phyloP scores from a whole-genome alignment of 352 stramenopile genomes.

The Pythium sp. region DNA sequence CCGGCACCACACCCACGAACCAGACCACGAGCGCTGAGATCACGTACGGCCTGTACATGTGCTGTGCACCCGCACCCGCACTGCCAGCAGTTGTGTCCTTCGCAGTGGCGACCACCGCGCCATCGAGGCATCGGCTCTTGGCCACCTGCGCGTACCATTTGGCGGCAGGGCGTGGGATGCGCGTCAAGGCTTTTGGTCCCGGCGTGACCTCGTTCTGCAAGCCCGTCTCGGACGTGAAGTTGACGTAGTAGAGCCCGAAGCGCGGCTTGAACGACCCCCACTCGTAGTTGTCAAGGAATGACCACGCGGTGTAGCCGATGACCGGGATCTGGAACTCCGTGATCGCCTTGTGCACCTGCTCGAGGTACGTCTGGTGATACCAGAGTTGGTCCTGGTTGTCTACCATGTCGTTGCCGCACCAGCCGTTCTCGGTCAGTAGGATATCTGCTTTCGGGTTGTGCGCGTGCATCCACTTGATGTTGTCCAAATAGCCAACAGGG shows the following conservation, averaged over 20 bases:
- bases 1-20: conserved; percentile 20
- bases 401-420: conserved; percentile 45
- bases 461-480: conserved; percentile 39
- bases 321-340: conserved; percentile 48
- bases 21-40: conserved; percentile 22
- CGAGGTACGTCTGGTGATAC: conserved; percentile 47
- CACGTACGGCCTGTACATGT: background rate
- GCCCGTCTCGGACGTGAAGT: conserved; percentile 34
- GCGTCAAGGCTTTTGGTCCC: conserved; percentile 23
- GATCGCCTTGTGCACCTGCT: conserved; percentile 48
- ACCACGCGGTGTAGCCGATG: conserved; percentile 90
- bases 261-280: conserved; percentile 79
- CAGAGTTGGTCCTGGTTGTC: conserved; percentile 49
- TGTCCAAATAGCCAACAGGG: conserved; percentile 35
- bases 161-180: conserved; percentile 39
- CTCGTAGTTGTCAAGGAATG: conserved; percentile 95
- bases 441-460: conserved; percentile 37
- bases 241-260: conserved; percentile 53
- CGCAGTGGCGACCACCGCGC: background rate
- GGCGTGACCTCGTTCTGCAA: conserved; percentile 24
- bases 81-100: background rate
- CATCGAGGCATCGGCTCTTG: conserved; percentile 58
- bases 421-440: conserved; percentile 49
- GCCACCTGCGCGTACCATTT: conserved; percentile 62
- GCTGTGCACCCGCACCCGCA: background rate